Percentiles rank a stretch among this genome's conserved stretches.
These are phyloP conservation scores for Hyaloperonospora brassicae DNA, from an alignment of 352 stramenopile genomes.

Conservation along the genomic window DNA sequence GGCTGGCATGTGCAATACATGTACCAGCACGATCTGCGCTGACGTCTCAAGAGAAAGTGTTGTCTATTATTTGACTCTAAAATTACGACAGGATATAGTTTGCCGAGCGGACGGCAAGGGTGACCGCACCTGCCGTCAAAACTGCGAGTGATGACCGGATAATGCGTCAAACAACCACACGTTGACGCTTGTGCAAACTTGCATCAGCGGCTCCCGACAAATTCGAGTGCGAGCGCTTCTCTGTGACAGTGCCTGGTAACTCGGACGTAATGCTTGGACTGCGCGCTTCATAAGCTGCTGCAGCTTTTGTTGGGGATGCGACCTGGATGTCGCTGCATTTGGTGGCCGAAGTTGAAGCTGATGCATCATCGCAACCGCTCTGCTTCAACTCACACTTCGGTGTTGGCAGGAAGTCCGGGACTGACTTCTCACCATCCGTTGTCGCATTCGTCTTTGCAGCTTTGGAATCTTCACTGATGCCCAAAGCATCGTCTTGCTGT, in stretches of 20 bases:
- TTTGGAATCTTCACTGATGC: constrained; percentile 13
- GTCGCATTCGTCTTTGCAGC: constrained; percentile 20
- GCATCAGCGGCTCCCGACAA: constrained; percentile 14
- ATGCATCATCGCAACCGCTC: constrained; percentile 5
- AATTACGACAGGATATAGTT: too few relatives aligned
- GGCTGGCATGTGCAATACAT: too few relatives aligned
- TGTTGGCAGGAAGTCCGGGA: background rate
- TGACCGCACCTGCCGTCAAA: too few relatives aligned
- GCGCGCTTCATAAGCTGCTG: constrained; percentile 8
- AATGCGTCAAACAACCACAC: constrained; percentile 35
- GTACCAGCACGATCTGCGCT: too few relatives aligned
- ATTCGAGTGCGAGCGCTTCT: constrained; percentile 29
- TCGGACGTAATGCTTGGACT: constrained; percentile 21
- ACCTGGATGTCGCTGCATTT: constrained; percentile 19
- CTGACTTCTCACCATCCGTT: constrained; percentile 6
- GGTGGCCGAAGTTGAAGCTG: constrained; percentile 3
- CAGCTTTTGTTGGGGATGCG: constrained; percentile 19
- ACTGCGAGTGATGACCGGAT: too few relatives aligned
- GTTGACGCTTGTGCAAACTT: constrained; percentile 41
- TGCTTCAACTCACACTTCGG: constrained; percentile 20
- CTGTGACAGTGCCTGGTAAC: constrained; percentile 16
- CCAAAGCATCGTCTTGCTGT: constrained; percentile 8
- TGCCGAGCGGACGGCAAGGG: too few relatives aligned
- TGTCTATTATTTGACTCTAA: too few relatives aligned
- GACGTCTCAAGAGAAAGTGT: too few relatives aligned